Base-by-base conservation (phyloP, 176 grass and related monocot species). In the Oryza glumipatula region DNA sequence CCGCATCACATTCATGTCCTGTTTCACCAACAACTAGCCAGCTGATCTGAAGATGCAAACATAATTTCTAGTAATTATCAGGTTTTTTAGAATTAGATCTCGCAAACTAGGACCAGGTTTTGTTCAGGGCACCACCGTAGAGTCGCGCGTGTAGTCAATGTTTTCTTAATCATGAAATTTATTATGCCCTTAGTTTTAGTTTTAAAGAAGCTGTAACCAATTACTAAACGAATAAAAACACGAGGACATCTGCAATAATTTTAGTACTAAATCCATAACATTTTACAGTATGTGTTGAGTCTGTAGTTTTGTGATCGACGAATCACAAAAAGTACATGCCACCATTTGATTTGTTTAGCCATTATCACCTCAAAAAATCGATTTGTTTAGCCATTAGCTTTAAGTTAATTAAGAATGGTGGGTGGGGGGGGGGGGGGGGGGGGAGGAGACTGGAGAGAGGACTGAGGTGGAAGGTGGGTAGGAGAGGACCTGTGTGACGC, bases 401-500 rank as follows among this genome's bases (percentile, higher is more conserved):
- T 58, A 56, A 38, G 30, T 11, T 4, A 16, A 39, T 54, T 78
- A 86, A 78, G 41, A 76, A 11, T 16, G 16, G 54, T 73, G 28
- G 28, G 26, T 30, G 28, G 1, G 28, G 28, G 28, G 28, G 33
- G 24, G 24, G 24, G 24, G 26, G 26, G 26, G 26, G 21, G 22
- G 21, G 63, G 14, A 17, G 35, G 63, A 79, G 81, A 28, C 2
- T 3, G 30, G 30, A 32, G 30, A 32, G 86, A 58, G 78, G 68
- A 11, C 49, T 48, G 70, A 70, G 56, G 83, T 30, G 73, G 21
- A 74, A 36, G 56, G 72, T 85, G 60, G 84, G 84, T 86, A 73
- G 69, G 77, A 74, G 73, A 67, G 76, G 77, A 65, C 69, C 52
- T 49, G 81, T 49, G 47, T 7, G 23, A 21, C n/a, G 19, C 32